phyloP scores from a whole-genome alignment of 2,329 filamentous ascomycete species.

The Paracamarosporium sp. region DNA sequence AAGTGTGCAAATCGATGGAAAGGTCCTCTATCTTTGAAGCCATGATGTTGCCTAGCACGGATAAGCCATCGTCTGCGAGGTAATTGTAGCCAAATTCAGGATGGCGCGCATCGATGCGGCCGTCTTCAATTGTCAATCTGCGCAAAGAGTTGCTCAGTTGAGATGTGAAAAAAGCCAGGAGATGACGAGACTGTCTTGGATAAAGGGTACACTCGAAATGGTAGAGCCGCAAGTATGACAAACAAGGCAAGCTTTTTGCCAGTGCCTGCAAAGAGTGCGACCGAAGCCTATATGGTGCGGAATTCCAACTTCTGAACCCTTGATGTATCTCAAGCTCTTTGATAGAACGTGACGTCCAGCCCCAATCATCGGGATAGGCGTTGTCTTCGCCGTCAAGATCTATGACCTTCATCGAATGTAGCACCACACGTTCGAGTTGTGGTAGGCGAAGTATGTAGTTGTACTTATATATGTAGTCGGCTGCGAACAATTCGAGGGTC shows the following conservation, averaged over 20 bases:
- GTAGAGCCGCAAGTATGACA: conserved; percentile 7
- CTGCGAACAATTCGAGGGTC: conserved; percentile 7
- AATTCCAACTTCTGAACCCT: neutral
- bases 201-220: conserved; percentile 1
- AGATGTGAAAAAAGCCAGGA: neutral
- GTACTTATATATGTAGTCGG: conserved; percentile 11
- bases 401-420: conserved; percentile 1
- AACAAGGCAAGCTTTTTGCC: conserved; percentile 4
- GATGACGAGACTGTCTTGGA: neutral
- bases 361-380: conserved; percentile 10
- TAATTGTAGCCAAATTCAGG: neutral
- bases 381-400: conserved; percentile 4
- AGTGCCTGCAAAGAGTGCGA: conserved; percentile 7
- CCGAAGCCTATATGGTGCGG: neutral
- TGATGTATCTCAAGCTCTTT: conserved; percentile 12
- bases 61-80: neutral
- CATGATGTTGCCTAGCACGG: neutral
- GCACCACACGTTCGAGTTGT: conserved; percentile 4
- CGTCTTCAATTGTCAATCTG: conserved; percentile 3
- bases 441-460: conserved; percentile 15
- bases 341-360: conserved; percentile 10
- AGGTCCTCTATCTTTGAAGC: conserved; percentile 4
- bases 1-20: conserved; percentile 2
- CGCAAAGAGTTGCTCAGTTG: conserved; percentile 8
- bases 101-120: neutral